Conservation (phyloP, 2,329 filamentous ascomycete species). For the Monosporascus sp. region DNA sequence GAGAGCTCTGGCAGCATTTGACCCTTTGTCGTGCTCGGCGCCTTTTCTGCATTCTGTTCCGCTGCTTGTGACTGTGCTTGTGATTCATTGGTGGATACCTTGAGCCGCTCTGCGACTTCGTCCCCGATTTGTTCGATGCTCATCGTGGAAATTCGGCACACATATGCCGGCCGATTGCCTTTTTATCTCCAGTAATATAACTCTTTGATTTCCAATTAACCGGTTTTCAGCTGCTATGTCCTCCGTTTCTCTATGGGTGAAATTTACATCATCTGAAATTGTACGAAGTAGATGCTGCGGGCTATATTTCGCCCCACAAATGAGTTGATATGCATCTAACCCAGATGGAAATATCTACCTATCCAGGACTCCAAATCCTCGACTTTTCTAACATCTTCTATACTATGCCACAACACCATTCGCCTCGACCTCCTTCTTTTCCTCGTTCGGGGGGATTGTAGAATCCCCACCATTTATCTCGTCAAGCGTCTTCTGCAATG, state of each 20-base stretch:
- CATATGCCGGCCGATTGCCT: not conserved
- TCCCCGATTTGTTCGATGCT: conserved; percentile 39
- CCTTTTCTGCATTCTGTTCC: conserved; percentile 7
- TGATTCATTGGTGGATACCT: conserved; percentile 28
- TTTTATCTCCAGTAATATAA: not conserved
- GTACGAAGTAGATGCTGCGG: not conserved
- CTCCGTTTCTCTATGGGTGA: not conserved
- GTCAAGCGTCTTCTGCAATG: conserved; percentile 50
- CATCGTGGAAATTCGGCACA: conserved; percentile 15
- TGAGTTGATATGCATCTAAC: conserved; percentile 7
- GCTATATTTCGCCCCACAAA: not conserved
- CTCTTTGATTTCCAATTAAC: not conserved
- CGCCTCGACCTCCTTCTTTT: conserved; percentile 29
- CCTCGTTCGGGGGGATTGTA: conserved; percentile 24
- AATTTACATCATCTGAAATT: not conserved
- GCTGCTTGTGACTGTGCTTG: conserved; percentile 2
- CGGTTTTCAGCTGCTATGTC: not conserved
- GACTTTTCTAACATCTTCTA: not conserved
- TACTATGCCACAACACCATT: conserved; percentile 32
- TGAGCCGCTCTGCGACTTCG: conserved; percentile 28
- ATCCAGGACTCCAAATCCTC: not conserved
- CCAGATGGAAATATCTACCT: not conserved
- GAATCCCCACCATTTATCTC: conserved; percentile 35
- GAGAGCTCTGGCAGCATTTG: conserved; percentile 38
- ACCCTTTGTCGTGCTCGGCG: conserved; percentile 1